phyloP scores from a whole-genome alignment of 148 eudicot genomes.

The Cornus suecica region DNA sequence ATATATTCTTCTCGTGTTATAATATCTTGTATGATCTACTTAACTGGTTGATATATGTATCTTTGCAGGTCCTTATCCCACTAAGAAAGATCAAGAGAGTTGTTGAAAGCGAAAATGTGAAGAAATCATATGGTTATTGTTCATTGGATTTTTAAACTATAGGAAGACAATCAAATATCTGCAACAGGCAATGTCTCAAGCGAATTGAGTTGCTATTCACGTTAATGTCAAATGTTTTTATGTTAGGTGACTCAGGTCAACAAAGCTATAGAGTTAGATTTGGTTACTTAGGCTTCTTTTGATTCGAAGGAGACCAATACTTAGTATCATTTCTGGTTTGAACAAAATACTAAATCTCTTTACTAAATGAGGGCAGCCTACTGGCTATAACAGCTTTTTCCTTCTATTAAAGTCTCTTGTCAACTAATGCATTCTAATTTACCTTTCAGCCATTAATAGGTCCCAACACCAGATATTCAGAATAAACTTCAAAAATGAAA shows the following conservation, averaged over 20 bases:
- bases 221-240: neutral
- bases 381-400: no score
- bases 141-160: slow-evolving; percentile 34
- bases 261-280: slow-evolving; percentile 1
- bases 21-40: neutral
- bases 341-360: no score
- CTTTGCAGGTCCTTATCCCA: slow-evolving; percentile 19
- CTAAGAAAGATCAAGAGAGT: slow-evolving; percentile 25
- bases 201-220: neutral
- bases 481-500: no score
- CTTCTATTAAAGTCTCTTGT: no score
- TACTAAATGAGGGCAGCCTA: no score
- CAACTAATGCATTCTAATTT: no score
- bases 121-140: slow-evolving; percentile 28
- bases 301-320: neutral
- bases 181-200: slow-evolving; percentile 17
- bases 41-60: neutral
- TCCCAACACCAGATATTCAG: no score
- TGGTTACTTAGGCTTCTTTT: neutral
- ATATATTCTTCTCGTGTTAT: neutral
- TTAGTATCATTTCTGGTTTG: no score
- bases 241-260: neutral
- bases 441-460: no score
- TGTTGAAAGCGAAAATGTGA: slow-evolving; percentile 17
- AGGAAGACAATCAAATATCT: slow-evolving; percentile 23